Conservation (phyloP, 2,329 filamentous ascomycete species). For the Pestalotiopsis sp. region DNA sequence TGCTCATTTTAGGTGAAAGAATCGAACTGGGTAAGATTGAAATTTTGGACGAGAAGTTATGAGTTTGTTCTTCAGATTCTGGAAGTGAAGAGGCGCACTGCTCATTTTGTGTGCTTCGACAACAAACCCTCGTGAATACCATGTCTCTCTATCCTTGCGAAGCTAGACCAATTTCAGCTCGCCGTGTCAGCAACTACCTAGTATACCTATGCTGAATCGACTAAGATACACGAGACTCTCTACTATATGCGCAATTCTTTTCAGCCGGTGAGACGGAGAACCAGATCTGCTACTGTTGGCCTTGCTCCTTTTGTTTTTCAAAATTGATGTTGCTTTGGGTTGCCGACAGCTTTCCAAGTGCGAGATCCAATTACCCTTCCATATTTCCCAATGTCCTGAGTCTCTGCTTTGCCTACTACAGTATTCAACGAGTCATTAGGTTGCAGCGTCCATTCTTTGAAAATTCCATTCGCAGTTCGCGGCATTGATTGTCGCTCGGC, state of each 20-base stretch:
- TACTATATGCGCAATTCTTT: not conserved
- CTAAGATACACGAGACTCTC: not conserved
- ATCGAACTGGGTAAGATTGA: not conserved
- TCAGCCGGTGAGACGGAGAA: not conserved
- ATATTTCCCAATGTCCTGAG: no score
- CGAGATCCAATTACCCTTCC: no score
- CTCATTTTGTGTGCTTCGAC: not conserved
- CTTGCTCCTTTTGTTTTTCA: no score
- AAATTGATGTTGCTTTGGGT: no score
- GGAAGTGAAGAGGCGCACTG: not conserved
- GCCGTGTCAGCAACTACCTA: slow-evolving; percentile 4
- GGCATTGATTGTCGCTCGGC: no score
- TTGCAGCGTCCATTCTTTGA: no score
- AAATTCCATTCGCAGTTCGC: no score
- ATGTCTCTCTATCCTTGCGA: not conserved
- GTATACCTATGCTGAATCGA: no score
- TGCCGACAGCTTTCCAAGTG: no score
- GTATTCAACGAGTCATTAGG: no score
- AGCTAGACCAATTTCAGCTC: slow-evolving; percentile 5
- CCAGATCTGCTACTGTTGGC: no score
- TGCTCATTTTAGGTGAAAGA: slow-evolving; percentile 9
- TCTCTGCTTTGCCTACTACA: no score
- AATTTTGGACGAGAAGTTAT: not conserved
- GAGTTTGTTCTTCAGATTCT: not conserved
- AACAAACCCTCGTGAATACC: not conserved